Evolutionary conservation across 495 filamentous ascomycete species (phyloP).

Genomic region (Eremomyces bilateralis): DNA sequence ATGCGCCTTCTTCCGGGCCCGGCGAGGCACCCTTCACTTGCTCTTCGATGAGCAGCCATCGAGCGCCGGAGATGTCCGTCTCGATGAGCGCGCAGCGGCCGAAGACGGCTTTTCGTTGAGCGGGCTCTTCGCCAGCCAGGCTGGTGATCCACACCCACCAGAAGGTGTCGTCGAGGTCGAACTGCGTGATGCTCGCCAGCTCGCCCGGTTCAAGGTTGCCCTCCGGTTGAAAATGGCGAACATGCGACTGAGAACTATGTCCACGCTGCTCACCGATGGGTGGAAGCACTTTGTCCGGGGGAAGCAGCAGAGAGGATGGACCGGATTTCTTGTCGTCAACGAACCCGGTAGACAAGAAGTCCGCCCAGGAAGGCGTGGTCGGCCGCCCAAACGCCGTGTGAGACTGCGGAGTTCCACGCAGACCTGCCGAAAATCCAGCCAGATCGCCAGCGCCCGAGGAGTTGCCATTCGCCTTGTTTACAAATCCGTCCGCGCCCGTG

Average conservation of each 20-base stretch:
- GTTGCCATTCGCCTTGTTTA: not conserved
- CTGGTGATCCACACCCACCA: slow-evolving; percentile 99
- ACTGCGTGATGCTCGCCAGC: slow-evolving; percentile 66
- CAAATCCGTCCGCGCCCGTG: slow-evolving; percentile 4
- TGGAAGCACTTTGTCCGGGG: slow-evolving; percentile 76
- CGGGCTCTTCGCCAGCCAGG: slow-evolving; percentile 71
- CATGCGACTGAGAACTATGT: slow-evolving; percentile 76
- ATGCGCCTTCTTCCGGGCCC: slow-evolving; percentile 61
- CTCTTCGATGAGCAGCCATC: slow-evolving; percentile 90
- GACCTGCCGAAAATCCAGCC: no score
- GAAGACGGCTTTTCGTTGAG: slow-evolving; percentile 72
- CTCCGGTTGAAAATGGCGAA: slow-evolving; percentile 34
- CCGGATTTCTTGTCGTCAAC: slow-evolving; percentile 40
- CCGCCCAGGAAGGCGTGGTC: slow-evolving; percentile 92
- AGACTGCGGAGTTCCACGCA: slow-evolving; percentile 42
- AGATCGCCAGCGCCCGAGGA: slow-evolving; percentile 17
- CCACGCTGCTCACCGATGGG: slow-evolving; percentile 53
- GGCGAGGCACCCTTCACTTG: slow-evolving; percentile 85
- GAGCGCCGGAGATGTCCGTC: slow-evolving; percentile 56
- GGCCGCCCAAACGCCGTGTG: slow-evolving; percentile 50
- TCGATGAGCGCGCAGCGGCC: slow-evolving; percentile 85
- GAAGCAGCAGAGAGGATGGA: slow-evolving; percentile 43
- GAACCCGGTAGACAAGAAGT: slow-evolving; percentile 89
- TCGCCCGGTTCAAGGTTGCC: slow-evolving; percentile 68
- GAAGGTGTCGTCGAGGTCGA: slow-evolving; percentile 87